Evolutionary conservation across 2,329 filamentous ascomycete species (phyloP), one percentile per base, ranked within the genome.

Genomic region (Pestalotiopsis sp.): DNA sequence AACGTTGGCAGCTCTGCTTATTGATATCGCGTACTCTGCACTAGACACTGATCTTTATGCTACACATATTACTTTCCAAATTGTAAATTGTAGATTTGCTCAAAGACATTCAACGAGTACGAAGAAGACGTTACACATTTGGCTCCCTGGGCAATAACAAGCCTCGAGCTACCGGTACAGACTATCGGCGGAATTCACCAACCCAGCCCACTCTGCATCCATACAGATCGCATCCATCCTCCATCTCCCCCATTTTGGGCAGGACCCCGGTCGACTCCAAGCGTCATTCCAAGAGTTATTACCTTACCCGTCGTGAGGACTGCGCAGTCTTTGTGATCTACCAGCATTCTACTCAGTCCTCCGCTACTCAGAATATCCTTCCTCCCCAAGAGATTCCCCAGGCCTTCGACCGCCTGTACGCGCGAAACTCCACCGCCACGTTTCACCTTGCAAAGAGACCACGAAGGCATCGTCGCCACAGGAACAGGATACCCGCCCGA

Each of bases 191-290:
- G 59, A 17, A 23, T 36, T 62, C 59, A 62, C 27, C 59, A 62
- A 27, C 56, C 56, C 12, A n/a, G 56, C 20, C 45, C 14, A 52
- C 14, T 6, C 25, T 59, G 17, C 56, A 59, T 25, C 56, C 45
- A 52, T 52, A 17, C 14, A 25, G 25, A 62, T 62, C 59, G 59
- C 59, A 62, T 59, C 56, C 56, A 23, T 36, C 23, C 27, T 36
- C 59, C 59, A 62, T 62, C 59, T 36, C 61, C 36, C 61, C 61
- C 38, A 39, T 69, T 69, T 69, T 57, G 56, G 63, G 57, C 31
- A 62, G 56, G 61, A 67, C 68, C 68, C 68, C 52, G 68, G 65
- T 69, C 68, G 20, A 38, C 66, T 63, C 17, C 58, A 39, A 36
- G 66, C 66, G 66, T 67, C 66, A 67, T 67, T 57, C 66, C 52